A percentile compares a stretch with the other conserved stretches of the same genome.
Evolutionary conservation across 306 rosid species (phyloP).

Genomic region (Coriaria nepalensis): DNA sequence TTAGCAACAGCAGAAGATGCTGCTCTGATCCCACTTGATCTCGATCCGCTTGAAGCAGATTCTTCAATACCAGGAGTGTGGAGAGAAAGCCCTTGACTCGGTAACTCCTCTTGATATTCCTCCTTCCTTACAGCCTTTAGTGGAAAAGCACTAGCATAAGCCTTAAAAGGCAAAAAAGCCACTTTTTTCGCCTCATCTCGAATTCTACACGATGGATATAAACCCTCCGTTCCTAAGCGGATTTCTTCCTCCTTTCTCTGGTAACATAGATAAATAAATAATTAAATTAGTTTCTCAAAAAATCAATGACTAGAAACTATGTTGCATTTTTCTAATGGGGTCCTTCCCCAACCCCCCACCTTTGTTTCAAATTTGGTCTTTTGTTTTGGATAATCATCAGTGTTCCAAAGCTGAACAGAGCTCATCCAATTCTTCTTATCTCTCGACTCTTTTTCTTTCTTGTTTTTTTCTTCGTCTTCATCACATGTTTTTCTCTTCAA

Average conservation of each 20-base stretch:
- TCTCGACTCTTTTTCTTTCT: slow-evolving; percentile 15
- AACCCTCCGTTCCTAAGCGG: slow-evolving; percentile 26
- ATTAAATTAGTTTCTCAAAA: background rate
- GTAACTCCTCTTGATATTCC: slow-evolving; percentile 60
- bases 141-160: slow-evolving; percentile 31
- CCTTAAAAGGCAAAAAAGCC: slow-evolving; percentile 51
- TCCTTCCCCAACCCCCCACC: no score
- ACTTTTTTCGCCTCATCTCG: slow-evolving; percentile 25
- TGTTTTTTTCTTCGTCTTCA: slow-evolving; percentile 18
- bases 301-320: background rate
- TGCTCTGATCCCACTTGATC: slow-evolving; percentile 38
- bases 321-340: background rate
- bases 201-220: slow-evolving; percentile 37
- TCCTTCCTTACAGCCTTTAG: slow-evolving; percentile 33
- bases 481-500: slow-evolving; percentile 46
- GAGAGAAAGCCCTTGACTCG: slow-evolving; percentile 52
- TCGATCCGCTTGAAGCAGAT: slow-evolving; percentile 43
- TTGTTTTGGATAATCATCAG: slow-evolving; percentile 15
- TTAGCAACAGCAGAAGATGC: slow-evolving; percentile 41
- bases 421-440: slow-evolving; percentile 98
- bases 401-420: slow-evolving; percentile 91
- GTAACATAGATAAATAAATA: slow-evolving; percentile 3
- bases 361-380: slow-evolving; percentile 36
- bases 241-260: slow-evolving; percentile 48
- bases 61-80: slow-evolving; percentile 53